Evolutionary conservation across 768 basidiomycete genomes (phyloP).

Genomic region (Pulveroboletus sp.): DNA sequence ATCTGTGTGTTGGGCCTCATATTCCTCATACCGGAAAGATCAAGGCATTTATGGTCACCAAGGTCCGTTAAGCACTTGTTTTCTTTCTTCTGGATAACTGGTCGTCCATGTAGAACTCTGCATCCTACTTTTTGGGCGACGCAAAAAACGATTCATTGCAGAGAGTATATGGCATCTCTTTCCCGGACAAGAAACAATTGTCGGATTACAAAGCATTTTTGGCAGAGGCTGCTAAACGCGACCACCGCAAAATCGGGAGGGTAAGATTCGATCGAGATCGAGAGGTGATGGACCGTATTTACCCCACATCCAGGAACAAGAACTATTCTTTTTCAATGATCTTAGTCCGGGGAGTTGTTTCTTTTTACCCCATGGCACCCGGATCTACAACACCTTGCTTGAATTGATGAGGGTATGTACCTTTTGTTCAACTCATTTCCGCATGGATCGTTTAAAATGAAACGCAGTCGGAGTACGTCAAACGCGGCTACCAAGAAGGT

Average conservation of each 20-base stretch:
- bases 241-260: conserved; percentile 95
- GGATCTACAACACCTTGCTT: conserved; percentile 92
- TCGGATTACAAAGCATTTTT: conserved; percentile 94
- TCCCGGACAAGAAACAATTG: conserved; percentile 96
- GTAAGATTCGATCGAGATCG: conserved; percentile 29
- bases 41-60: conserved; percentile 96
- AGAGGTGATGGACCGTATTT: not conserved
- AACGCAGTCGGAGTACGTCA: conserved; percentile 81
- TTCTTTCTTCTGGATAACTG: not conserved
- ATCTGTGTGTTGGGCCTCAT: conserved; percentile 95
- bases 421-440: conserved; percentile 2
- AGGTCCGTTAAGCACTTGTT: conserved; percentile 44
- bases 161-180: conserved; percentile 96
- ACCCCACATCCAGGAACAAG: conserved; percentile 67
- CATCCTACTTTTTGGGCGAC: conserved; percentile 97
- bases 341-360: conserved; percentile 93
- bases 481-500: conserved; percentile 96
- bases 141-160: conserved; percentile 91
- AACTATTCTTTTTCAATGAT: conserved; percentile 98
- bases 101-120: conserved; percentile 68
- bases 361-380: conserved; percentile 95
- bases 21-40: conserved; percentile 97
- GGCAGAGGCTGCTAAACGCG: conserved; percentile 96
- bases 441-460: conserved; percentile 6
- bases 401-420: conserved; percentile 82